Base-by-base conservation (phyloP, 2,329 filamentous ascomycete species). In the Pseudohalonectria lignicola region DNA sequence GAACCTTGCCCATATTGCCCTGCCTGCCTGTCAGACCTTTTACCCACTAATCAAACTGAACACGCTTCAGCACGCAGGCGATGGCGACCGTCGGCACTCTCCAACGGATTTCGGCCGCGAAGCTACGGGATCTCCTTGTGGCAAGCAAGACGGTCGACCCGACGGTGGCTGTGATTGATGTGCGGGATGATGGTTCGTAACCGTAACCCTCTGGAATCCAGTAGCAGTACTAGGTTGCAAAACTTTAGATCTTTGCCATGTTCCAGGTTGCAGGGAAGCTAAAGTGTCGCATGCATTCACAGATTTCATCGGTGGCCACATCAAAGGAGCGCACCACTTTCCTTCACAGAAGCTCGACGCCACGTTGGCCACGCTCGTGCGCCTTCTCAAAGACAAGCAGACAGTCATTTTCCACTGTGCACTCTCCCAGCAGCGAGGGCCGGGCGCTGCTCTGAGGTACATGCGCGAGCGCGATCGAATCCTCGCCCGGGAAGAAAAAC, bases 351-450 rank as follows among this genome's bases (percentile, higher is more conserved):
- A 76, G 15, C 73, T 96, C 35, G 85, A 94, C 50, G 74, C 75
- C 54, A 76, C 72, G 47, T 76, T 92, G 58, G 83, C 88, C 1
- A 85, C 87, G 45, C 75, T 98, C n/a, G 69, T 94, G 11, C 77
- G 86, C 40, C 78, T 73, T 31, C 72, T 95, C 34, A 66, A 76
- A 46, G 77, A 81, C 53, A 87, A 86, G 58, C 76, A 92, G 40
- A 81, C 73, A 10, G 86, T 98, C 12, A 76, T 98, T 1, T 98
- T 98, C 59, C 92, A 98, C 63, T 98, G 92, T 61, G 83, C 85
- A 15, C 66, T 96, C 39, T 90, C 82, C 48, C 92, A 96, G 64
- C 83, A 94, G 62, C 72, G 92, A 1, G 92, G 92, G 0, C 92
- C 92, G 0, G 74, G 74, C 36, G 87, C 90, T 4, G 92, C 92